Evolutionary conservation across 1,284 basidiomycete genomes (phyloP), one percentile per base, ranked within the genome.

Genomic region (Fistulinella cinereoalba): DNA sequence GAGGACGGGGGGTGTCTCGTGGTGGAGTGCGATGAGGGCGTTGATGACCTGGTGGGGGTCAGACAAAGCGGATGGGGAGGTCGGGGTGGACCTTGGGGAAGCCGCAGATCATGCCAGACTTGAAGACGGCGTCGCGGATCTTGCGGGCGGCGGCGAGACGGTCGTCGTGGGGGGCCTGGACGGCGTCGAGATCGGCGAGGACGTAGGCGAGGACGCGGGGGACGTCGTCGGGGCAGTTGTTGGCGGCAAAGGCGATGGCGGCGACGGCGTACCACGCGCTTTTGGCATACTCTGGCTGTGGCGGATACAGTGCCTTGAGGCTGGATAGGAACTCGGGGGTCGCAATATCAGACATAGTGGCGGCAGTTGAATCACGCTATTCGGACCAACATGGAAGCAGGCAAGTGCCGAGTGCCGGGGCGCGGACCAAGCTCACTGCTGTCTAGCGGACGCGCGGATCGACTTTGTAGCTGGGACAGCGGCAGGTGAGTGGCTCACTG

Each of bases 401-500:
- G n/a, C n/a, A n/a, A n/a, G n/a, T n/a, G n/a, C n/a, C n/a, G n/a
- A n/a, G n/a, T n/a, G n/a, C n/a, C n/a, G n/a, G n/a, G n/a, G n/a
- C n/a, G n/a, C n/a, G n/a, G n/a, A n/a, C n/a, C n/a, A n/a, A n/a
- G n/a, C n/a, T n/a, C n/a, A n/a, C n/a, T n/a, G n/a, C n/a, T n/a
- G n/a, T n/a, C n/a, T n/a, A n/a, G n/a, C 15, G 7, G 66, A 74
- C 47, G 75, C 84, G 3, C 74, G 73, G 1, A 60, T 85, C 23
- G 83, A 90, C 58, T 88, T 89, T 60, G 65, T 80, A 32, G 87
- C 85, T 10, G 87, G 87, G n/a, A 86, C 85, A 0, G 65, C 82
- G n/a, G 78, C n/a, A n/a, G n/a, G n/a, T n/a, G n/a, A n/a, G n/a
- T n/a, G n/a, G n/a, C n/a, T n/a, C n/a, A n/a, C n/a, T n/a, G n/a